Evolutionary conservation across 495 filamentous ascomycete genomes (phyloP), one percentile per base, ranked within the genome.

Genomic region (Hypoxylon perforatum): DNA sequence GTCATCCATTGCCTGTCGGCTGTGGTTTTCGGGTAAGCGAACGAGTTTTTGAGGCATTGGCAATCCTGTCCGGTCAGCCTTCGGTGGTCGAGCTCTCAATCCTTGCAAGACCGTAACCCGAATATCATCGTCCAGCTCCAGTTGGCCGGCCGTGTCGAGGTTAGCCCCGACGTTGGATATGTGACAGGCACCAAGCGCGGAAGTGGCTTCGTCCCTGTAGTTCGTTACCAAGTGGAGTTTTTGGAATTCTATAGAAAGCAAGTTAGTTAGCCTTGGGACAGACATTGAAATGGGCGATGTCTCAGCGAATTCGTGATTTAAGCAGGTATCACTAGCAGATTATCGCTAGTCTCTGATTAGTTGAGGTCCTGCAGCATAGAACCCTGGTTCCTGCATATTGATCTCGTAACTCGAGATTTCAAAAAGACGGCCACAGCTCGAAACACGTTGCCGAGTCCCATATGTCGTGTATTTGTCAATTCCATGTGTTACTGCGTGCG

Each of bases 11-110:
- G 36, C 38, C 28, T n/a, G 36, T 57, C 52, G 52, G 42, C 44
- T 45, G 35, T 57, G 46, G 19, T 35, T 52, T 48, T 41, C 64
- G 57, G 52, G 57, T 53, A 55, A 61, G 63, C 63, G 41, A 38
- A 18, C 22, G 7, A 50, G 28, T 38, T 15, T 30, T 28, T 44
- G 17, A 35, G 7, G 21, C 22, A 48, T 19, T 23, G 14, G 10
- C n/a, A 18, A 50, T 9, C 45, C 19, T 35, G 6, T 42, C 50
- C 42, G 55, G 45, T 45, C 36, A 21, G 56, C 44, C 35, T 33
- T 54, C 51, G 45, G 25, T 5, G 42, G 39, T 18, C 61, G 4
- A 25, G 25, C 10, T 2, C 17, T 2, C 17, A 25, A 21, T 18
- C 15, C 54, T 15, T 51, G 42, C 42, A 48, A 4, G 12, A 44